Percentiles rank a stretch among this genome's conserved stretches.
phyloP scores from a whole-genome alignment of 2,329 filamentous ascomycete species.

The Claviceps fusiformis region DNA sequence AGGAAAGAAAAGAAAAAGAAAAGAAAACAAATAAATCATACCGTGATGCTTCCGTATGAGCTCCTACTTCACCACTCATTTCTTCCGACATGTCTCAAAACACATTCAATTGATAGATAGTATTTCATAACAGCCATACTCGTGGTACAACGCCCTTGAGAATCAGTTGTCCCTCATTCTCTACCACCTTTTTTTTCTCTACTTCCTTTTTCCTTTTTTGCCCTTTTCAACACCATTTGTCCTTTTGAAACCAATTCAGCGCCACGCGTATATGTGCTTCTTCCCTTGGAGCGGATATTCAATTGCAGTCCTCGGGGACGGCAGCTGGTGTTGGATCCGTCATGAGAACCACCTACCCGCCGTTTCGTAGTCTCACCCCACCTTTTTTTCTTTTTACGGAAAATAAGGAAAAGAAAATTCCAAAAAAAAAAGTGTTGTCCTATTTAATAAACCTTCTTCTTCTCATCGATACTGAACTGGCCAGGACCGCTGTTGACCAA shows the following conservation, averaged over 20 bases:
- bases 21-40: not conserved
- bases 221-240: slow-evolving; percentile 1
- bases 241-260: not conserved
- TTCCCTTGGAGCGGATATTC: not conserved
- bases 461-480: slow-evolving; percentile 97
- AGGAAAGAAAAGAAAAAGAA: not conserved
- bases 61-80: not conserved
- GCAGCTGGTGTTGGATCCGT: slow-evolving; percentile 8
- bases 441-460: slow-evolving; percentile 96
- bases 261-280: not conserved
- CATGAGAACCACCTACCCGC: not conserved
- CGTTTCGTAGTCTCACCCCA: not conserved
- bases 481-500: slow-evolving; percentile 98
- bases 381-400: not conserved
- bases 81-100: not conserved
- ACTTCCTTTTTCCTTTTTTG: not conserved
- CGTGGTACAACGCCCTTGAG: slow-evolving; percentile 1
- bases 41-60: not conserved
- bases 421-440: not conserved
- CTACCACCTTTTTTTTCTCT: not conserved
- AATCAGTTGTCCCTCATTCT: not conserved
- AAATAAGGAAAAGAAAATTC: not conserved
- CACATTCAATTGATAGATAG: not conserved
- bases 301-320: not conserved
- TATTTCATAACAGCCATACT: slow-evolving; percentile 7